Conservation (phyloP, 1,284 basidiomycete genomes). For the Rhodotorula sp. region DNA sequence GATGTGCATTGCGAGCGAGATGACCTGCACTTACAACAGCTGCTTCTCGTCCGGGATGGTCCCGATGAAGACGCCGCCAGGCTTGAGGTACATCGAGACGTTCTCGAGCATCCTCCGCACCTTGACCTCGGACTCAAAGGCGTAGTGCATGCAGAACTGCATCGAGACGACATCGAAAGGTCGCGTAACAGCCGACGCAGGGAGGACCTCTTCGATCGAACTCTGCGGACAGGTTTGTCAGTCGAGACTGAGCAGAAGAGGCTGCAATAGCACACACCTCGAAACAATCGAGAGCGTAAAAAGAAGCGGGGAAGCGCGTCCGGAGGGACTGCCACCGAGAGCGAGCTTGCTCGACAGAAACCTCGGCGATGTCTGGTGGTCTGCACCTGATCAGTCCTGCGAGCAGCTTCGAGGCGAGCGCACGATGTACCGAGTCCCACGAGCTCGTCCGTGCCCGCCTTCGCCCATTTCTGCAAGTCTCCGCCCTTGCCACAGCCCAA, state of each 20-base stretch:
- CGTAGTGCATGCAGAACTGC: conserved; percentile 99
- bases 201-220: conserved; percentile 63
- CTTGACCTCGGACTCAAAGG: conserved; percentile 84
- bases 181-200: conserved; percentile 51
- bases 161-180: conserved; percentile 92
- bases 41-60: conserved; percentile 84
- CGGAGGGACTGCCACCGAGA: conserved; percentile 61
- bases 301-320: conserved; percentile 68
- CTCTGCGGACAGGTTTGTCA: background rate
- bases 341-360: conserved; percentile 87
- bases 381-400: background rate
- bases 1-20: background rate
- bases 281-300: conserved; percentile 88
- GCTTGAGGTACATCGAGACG: conserved; percentile 72
- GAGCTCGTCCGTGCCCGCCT: conserved; percentile 75
- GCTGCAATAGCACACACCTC: conserved; percentile 49
- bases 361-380: conserved; percentile 74
- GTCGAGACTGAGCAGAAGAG: background rate
- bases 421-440: conserved; percentile 67
- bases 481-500: conserved; percentile 98
- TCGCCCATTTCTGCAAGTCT: conserved; percentile 92
- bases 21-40: conserved; percentile 63
- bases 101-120: conserved; percentile 91
- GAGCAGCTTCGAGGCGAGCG: background rate
- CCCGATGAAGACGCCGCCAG: conserved; percentile 86